Conservation (phyloP, 2,329 filamentous ascomycete species). For the Arachnomyces sp. region DNA sequence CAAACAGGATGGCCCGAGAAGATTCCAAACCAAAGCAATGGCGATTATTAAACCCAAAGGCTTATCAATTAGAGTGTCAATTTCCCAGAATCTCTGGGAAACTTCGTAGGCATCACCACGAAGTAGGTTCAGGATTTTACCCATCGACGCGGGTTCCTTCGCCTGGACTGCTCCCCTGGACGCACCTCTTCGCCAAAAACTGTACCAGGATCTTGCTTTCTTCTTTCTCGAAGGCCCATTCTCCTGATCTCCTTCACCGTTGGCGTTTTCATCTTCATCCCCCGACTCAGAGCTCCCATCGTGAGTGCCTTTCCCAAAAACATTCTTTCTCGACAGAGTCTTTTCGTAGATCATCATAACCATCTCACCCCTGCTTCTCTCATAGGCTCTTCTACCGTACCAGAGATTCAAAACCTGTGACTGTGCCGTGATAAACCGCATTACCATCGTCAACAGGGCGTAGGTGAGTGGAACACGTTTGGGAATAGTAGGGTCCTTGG, state of each 20-base stretch:
- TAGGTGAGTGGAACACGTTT: constrained; percentile 56
- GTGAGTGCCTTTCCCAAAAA: constrained; percentile 28
- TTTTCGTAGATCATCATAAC: constrained; percentile 80
- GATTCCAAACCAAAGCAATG: constrained; percentile 62
- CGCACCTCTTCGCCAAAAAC: constrained; percentile 17
- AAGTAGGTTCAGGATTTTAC: constrained; percentile 84
- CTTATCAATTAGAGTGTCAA: constrained; percentile 64
- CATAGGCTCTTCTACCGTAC: constrained; percentile 77
- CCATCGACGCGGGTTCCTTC: constrained; percentile 65
- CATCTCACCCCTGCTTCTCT: constrained; percentile 75
- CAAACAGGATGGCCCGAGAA: constrained; percentile 73
- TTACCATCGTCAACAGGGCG: constrained; percentile 52
- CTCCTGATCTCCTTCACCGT: constrained; percentile 9
- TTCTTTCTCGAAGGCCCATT: constrained; percentile 15
- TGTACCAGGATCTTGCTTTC: constrained; percentile 19
- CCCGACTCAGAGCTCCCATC: constrained; percentile 19
- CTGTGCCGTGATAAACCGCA: constrained; percentile 56
- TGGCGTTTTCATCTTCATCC: constrained; percentile 9
- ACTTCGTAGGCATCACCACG: constrained; percentile 44
- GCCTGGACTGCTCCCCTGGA: constrained; percentile 20
- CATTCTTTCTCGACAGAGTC: constrained; percentile 57
- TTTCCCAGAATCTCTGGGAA: constrained; percentile 68
- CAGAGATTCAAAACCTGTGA: constrained; percentile 62
- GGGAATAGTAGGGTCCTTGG: constrained; percentile 47
- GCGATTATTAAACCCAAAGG: constrained; percentile 70